A percentile compares a stretch with the other conserved stretches of the same genome.
These are phyloP conservation scores for Dryas alaskensis DNA, from an alignment of 306 rosid genomes.

Conservation along the genomic window DNA sequence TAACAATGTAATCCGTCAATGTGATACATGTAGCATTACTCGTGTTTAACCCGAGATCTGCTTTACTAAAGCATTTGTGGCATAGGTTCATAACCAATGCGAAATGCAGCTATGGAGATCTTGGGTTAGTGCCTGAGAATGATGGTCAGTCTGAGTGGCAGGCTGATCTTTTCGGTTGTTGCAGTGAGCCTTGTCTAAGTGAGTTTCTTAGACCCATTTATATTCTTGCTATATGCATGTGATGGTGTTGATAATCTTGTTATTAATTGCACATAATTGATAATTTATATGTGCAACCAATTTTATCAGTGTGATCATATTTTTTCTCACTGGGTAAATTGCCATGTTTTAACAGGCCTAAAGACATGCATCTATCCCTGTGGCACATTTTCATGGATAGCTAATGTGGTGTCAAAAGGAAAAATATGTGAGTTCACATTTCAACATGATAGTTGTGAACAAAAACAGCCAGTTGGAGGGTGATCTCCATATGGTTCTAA, in stretches of 20 bases:
- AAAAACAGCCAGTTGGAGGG: too few species aligned
- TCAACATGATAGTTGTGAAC: neutral
- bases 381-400: conserved; percentile 45
- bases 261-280: neutral
- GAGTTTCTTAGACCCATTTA: conserved; percentile 7
- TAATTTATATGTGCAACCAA: too few species aligned
- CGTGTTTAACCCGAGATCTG: too few species aligned
- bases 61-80: neutral
- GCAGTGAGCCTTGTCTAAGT: conserved; percentile 38
- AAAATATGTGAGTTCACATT: conserved; percentile 27
- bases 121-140: neutral
- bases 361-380: conserved; percentile 47
- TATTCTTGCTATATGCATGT: neutral
- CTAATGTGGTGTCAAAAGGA: conserved; percentile 23
- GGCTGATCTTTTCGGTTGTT: conserved; percentile 37
- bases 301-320: too few species aligned
- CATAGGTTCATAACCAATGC: conserved; percentile 20
- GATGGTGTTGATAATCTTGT: neutral
- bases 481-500: neutral
- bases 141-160: conserved; percentile 31
- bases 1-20: too few species aligned
- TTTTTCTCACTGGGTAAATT: neutral
- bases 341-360: conserved; percentile 15
- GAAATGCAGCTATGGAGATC: conserved; percentile 8
- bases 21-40: too few species aligned